A percentile compares a stretch with the other conserved stretches of the same genome.
phyloP scores from a whole-genome alignment of 192 early-diverging fungal species.

The Chytriomyces sp. region DNA sequence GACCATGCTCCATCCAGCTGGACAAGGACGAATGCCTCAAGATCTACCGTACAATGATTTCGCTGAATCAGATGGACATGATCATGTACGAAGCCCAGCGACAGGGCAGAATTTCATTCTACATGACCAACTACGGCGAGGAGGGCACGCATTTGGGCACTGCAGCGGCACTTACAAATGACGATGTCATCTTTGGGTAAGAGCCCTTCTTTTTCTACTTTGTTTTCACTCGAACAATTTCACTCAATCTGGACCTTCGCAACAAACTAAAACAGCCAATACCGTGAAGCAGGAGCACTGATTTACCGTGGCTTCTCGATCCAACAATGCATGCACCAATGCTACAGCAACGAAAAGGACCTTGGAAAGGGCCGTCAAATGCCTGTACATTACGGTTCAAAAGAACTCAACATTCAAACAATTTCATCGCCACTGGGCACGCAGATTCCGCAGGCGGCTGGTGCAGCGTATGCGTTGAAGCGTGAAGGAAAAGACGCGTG shows the following conservation, averaged over 20 bases:
- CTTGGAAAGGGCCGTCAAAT: slow-evolving; percentile 96
- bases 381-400: slow-evolving; percentile 96
- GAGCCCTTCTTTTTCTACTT: not conserved
- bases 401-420: slow-evolving; percentile 88
- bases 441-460: slow-evolving; percentile 97
- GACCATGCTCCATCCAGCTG: slow-evolving; percentile 54
- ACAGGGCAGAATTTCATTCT: slow-evolving; percentile 97
- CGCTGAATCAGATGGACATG: slow-evolving; percentile 89
- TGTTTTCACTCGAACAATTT: slow-evolving; percentile 7
- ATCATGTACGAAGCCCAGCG: slow-evolving; percentile 99
- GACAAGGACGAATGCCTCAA: slow-evolving; percentile 75
- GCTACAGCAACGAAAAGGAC: slow-evolving; percentile 88
- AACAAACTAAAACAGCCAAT: slow-evolving; percentile 56
- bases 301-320: slow-evolving; percentile 94
- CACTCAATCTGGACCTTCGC: not conserved
- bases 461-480: slow-evolving; percentile 94
- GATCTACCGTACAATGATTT: slow-evolving; percentile 92
- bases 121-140: slow-evolving; percentile 99
- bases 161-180: slow-evolving; percentile 82
- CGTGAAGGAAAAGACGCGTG: slow-evolving; percentile 76
- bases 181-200: slow-evolving; percentile 92
- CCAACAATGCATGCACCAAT: slow-evolving; percentile 96
- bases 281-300: slow-evolving; percentile 93
- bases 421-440: slow-evolving; percentile 97
- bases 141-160: slow-evolving; percentile 91